Evolutionary conservation across 768 basidiomycete species (phyloP).

Genomic region (Boletus rubropictus): DNA sequence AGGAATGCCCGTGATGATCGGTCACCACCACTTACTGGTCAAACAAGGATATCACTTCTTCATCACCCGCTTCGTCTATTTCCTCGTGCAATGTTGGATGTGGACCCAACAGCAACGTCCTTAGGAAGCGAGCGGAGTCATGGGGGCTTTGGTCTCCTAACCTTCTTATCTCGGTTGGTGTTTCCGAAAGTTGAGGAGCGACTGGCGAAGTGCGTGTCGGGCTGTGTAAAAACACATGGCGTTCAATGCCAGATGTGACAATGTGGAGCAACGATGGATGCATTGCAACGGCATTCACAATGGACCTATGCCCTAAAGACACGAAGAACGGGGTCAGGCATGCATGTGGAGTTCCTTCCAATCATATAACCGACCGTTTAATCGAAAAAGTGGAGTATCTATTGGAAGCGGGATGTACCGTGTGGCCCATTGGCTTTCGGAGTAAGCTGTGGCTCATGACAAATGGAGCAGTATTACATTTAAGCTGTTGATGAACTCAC

Average conservation of each 20-base stretch:
- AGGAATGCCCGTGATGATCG: conserved; percentile 2
- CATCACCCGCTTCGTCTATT: conserved; percentile 32
- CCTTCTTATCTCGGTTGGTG: conserved; percentile 44
- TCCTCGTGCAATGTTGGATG: conserved; percentile 28
- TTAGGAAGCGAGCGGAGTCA: conserved; percentile 35
- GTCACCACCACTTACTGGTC: conserved; percentile 54
- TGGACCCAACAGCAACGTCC: conserved; percentile 30
- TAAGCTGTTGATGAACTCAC: conserved; percentile 21
- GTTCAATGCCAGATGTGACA: conserved; percentile 70
- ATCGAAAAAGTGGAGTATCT: conserved; percentile 53
- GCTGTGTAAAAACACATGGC: conserved; percentile 61
- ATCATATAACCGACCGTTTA: conserved; percentile 44
- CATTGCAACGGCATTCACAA: conserved; percentile 68
- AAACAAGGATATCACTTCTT: conserved; percentile 60
- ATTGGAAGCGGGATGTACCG: conserved; percentile 58
- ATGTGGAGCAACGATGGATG: conserved; percentile 67
- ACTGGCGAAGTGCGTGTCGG: conserved; percentile 55
- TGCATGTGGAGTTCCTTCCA: not conserved
- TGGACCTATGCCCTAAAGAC: conserved; percentile 60
- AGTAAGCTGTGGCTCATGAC: conserved; percentile 37
- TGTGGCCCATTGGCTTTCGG: conserved; percentile 33
- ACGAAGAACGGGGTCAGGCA: conserved; percentile 3
- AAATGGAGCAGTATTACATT: conserved; percentile 7
- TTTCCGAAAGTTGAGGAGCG: conserved; percentile 37
- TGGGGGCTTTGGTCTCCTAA: conserved; percentile 33